Evolutionary conservation across 2,329 filamentous ascomycete genomes (phyloP).

Genomic region (Colletotrichum graminicola): DNA sequence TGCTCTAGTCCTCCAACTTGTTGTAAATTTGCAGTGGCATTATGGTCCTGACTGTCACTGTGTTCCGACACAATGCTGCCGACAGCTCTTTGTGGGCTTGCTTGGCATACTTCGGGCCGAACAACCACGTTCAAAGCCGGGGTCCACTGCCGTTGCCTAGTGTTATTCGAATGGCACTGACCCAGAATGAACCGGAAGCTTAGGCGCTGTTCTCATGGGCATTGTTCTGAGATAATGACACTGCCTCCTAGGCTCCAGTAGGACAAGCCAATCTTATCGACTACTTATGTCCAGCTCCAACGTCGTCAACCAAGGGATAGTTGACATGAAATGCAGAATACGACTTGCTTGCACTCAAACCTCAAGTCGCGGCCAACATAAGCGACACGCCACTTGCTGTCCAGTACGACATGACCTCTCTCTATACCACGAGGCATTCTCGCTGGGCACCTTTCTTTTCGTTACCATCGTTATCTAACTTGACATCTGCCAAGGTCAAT

Average conservation of each 20-base stretch:
- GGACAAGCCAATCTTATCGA: background rate
- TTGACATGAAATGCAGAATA: background rate
- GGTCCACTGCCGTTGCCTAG: background rate
- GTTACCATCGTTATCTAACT: background rate
- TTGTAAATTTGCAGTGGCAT: background rate
- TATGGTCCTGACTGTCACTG: background rate
- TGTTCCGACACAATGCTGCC: background rate
- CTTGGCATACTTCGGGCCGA: background rate
- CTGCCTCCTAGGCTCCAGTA: background rate
- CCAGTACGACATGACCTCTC: background rate
- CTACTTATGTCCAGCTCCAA: background rate
- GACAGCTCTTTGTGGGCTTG: constrained; percentile 19
- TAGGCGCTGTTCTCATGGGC: background rate
- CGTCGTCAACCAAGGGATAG: too few relatives aligned
- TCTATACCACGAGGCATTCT: background rate
- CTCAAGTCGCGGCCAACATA: background rate
- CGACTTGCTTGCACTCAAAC: too few relatives aligned
- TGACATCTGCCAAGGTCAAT: background rate
- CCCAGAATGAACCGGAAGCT: constrained; percentile 15
- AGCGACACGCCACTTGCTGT: background rate
- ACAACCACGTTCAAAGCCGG: background rate
- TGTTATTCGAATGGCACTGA: background rate
- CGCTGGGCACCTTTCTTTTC: background rate
- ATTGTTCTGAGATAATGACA: constrained; percentile 7
- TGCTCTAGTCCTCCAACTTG: background rate